Conservation (phyloP, 2,329 filamentous ascomycete species). For the Penicillium sp. region DNA sequence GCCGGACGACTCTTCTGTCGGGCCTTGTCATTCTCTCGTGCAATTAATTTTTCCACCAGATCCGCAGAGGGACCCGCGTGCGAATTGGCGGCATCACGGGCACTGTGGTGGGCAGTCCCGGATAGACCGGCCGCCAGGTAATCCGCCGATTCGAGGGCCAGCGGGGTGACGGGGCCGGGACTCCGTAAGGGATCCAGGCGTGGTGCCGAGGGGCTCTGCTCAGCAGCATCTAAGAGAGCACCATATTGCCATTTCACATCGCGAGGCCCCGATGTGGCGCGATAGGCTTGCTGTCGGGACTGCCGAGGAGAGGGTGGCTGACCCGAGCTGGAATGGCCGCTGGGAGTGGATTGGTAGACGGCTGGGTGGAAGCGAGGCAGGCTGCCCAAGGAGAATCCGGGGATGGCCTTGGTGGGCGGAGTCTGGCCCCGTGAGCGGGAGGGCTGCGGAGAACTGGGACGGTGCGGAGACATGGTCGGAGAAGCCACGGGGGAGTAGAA, state of each 20-base stretch:
- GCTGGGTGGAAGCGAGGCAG: slow-evolving; percentile 44
- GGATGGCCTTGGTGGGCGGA: slow-evolving; percentile 28
- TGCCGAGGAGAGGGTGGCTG: slow-evolving; percentile 33
- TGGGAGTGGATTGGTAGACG: slow-evolving; percentile 34
- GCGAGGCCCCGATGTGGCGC: slow-evolving; percentile 30
- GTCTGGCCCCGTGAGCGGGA: slow-evolving; percentile 27
- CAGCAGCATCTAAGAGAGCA: slow-evolving; percentile 36
- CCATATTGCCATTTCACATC: slow-evolving; percentile 39
- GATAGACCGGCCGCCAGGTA: slow-evolving; percentile 36
- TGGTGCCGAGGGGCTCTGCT: slow-evolving; percentile 38
- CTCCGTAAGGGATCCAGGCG: slow-evolving; percentile 42
- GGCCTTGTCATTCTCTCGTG: slow-evolving; percentile 29
- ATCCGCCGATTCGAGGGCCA: slow-evolving; percentile 38
- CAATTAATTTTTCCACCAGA: slow-evolving; percentile 29
- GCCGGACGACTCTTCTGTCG: slow-evolving; percentile 25
- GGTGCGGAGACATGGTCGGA: slow-evolving; percentile 30
- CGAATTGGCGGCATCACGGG: slow-evolving; percentile 13
- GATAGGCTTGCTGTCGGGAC: slow-evolving; percentile 27
- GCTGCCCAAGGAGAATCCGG: slow-evolving; percentile 35
- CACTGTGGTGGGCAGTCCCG: slow-evolving; percentile 12
- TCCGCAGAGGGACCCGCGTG: slow-evolving; percentile 26
- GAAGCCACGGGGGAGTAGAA: slow-evolving; percentile 28
- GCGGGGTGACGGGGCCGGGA: slow-evolving; percentile 43
- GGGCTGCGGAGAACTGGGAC: slow-evolving; percentile 33
- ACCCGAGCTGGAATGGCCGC: slow-evolving; percentile 15